Evolutionary conservation across 805 yeast species (phyloP), one percentile per base, ranked within the genome.

Genomic region (Sporopachydermia quercuum): DNA sequence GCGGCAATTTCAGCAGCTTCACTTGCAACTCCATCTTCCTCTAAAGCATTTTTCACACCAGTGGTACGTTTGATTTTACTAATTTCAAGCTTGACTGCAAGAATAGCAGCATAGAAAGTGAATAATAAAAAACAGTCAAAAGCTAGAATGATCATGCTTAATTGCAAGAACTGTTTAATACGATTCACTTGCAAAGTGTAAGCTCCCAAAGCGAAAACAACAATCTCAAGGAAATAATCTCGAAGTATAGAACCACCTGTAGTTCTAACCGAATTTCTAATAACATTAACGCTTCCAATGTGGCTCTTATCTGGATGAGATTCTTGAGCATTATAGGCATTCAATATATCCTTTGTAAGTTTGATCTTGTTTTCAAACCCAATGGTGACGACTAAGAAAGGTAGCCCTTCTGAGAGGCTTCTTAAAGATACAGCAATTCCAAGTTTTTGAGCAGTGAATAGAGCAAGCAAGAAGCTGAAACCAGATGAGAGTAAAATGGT

Each of bases 21-120:
- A 34, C 75, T 73, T 36, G 81, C 70, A 23, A 89, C 72, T 17
- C 98, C 97, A 53, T 89, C 98, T 56, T 89, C 98, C 62, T 87
- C 91, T 46, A 89, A 66, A 18, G 83, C 85, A 45, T 74, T 76
- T 54, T 79, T 77, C 54, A 86, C 71, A 41, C 75, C 73, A 43
- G 83, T 76, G 37, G 85, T 80, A 47, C 84, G 75, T 58, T 87
- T 84, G 41, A 91, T 91, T 44, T 82, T 68, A 55, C 75, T 76
- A 56, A 89, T 84, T 58, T 91, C 96, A 37, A 89, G 76, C 61
- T 89, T 89, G 57, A 89, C 68, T 2, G 94, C 76, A 48, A 89
- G 70, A 40, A 84, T 72, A 3, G 95, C 86, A 11, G 93, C 66
- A 56, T 70, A 87, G 57, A 86, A 86, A 1, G 96, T 83, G 51